These are phyloP conservation scores for Candida alai DNA, from an alignment of 805 yeast species.

Conservation along the genomic window DNA sequence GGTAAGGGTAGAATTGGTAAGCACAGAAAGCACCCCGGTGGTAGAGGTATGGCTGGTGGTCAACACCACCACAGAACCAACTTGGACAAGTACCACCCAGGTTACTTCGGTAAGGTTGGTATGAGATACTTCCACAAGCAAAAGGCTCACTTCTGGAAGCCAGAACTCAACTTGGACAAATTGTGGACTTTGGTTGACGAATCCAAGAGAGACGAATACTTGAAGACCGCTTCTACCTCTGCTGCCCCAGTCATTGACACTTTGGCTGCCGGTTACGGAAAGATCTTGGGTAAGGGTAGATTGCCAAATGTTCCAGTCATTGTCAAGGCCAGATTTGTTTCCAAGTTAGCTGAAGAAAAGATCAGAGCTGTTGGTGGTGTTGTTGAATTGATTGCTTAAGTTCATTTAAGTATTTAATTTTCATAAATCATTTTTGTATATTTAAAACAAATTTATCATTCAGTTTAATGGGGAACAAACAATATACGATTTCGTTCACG, in stretches of 20 bases:
- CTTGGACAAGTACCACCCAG: conserved; percentile 99
- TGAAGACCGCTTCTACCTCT: conserved; percentile 75
- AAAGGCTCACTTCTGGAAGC: conserved; percentile 93
- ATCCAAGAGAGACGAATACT: conserved; percentile 91
- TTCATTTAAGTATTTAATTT: conserved; percentile 13
- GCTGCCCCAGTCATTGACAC: conserved; percentile 99
- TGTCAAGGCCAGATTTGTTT: conserved; percentile 99
- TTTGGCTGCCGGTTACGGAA: conserved; percentile 99
- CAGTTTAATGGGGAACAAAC: conserved; percentile 3
- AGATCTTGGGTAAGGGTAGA: conserved; percentile 99
- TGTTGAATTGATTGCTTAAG: conserved; percentile 97
- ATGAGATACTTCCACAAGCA: conserved; percentile 99
- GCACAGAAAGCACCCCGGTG: conserved; percentile 99
- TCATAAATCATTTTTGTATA: conserved; percentile 10
- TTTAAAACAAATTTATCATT: conserved; percentile 7
- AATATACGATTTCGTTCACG: conserved; percentile 3
- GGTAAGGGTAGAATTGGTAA: conserved; percentile 99
- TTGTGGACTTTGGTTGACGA: conserved; percentile 95
- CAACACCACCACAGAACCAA: conserved; percentile 99
- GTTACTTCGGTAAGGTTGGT: conserved; percentile 99
- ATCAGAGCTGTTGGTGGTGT: conserved; percentile 99
- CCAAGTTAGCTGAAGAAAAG: conserved; percentile 99
- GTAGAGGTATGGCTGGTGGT: conserved; percentile 99
- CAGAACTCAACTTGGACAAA: conserved; percentile 96
- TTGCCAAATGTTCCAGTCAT: conserved; percentile 97